Percentiles rank a stretch among this genome's conserved stretches.
These are phyloP conservation scores for Clitoria ternatea DNA, from an alignment of 306 rosid genomes.

Conservation along the genomic window DNA sequence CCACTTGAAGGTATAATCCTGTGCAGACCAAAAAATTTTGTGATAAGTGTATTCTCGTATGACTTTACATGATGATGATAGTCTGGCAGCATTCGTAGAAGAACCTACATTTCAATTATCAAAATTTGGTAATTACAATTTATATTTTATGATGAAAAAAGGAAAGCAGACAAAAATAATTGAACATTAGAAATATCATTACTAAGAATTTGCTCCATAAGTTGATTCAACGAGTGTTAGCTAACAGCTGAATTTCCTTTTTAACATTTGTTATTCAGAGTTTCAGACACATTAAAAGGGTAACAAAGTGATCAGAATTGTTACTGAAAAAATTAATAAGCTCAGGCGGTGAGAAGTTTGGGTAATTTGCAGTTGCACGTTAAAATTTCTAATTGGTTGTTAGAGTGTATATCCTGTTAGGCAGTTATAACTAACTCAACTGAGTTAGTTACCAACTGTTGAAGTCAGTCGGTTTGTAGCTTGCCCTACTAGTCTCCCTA, in stretches of 20 bases:
- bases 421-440: too few relatives aligned
- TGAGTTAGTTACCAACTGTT: too few relatives aligned
- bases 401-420: too few relatives aligned
- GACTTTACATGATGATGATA: constrained; percentile 91
- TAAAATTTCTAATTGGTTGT: too few relatives aligned
- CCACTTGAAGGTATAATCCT: constrained; percentile 97
- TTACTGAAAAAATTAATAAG: too few relatives aligned
- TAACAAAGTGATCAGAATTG: too few relatives aligned
- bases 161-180: constrained; percentile 3
- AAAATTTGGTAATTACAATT: constrained; percentile 30
- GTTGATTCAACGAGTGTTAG: not conserved
- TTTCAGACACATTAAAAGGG: too few relatives aligned
- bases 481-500: too few relatives aligned
- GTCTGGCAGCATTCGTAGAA: constrained; percentile 93
- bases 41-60: constrained; percentile 86
- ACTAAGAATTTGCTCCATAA: not conserved
- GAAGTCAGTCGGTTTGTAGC: too few relatives aligned
- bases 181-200: not conserved
- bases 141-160: constrained; percentile 13
- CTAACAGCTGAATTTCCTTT: constrained; percentile 3
- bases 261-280: not conserved
- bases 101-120: constrained; percentile 77
- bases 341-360: too few relatives aligned
- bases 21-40: constrained; percentile 97
- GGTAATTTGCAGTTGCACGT: too few relatives aligned